Percentiles rank a stretch among this genome's conserved stretches.
These are phyloP conservation scores for Podaxis carcinomalis DNA, from an alignment of 768 basidiomycete species.

Conservation along the genomic window DNA sequence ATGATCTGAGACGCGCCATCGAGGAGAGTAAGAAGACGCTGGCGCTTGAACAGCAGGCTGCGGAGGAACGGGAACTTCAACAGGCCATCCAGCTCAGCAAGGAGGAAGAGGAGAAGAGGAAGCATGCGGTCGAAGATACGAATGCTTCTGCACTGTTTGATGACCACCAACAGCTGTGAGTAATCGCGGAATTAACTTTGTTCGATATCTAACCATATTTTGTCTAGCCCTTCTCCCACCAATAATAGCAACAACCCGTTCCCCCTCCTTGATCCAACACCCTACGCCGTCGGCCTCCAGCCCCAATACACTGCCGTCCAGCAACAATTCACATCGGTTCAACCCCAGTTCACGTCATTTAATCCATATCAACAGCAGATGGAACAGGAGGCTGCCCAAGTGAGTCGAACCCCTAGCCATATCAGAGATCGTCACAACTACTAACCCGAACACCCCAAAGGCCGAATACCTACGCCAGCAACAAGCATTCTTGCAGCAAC, in stretches of 20 bases:
- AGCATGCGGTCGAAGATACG: slow-evolving; percentile 64
- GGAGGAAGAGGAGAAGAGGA: slow-evolving; percentile 83
- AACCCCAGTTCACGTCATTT: slow-evolving; percentile 88
- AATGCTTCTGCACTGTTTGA: slow-evolving; percentile 81
- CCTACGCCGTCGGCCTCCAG: slow-evolving; percentile 53
- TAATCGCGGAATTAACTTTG: slow-evolving; percentile 14
- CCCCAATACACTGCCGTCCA: slow-evolving; percentile 54
- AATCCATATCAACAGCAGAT: slow-evolving; percentile 93
- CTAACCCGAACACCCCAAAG: slow-evolving; percentile 24
- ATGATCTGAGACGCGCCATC: slow-evolving; percentile 81
- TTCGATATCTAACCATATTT: slow-evolving; percentile 6
- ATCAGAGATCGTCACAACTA: not conserved
- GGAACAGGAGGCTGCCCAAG: slow-evolving; percentile 84
- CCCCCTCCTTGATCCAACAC: slow-evolving; percentile 58
- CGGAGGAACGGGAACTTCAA: slow-evolving; percentile 81
- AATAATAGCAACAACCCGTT: slow-evolving; percentile 49
- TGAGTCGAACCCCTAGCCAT: slow-evolving; percentile 5
- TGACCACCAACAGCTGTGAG: slow-evolving; percentile 76
- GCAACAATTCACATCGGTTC: slow-evolving; percentile 72
- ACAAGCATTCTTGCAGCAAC: slow-evolving; percentile 59
- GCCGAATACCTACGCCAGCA: slow-evolving; percentile 75
- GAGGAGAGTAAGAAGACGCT: slow-evolving; percentile 81
- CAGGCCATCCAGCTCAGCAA: slow-evolving; percentile 82
- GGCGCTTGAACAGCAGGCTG: slow-evolving; percentile 65
- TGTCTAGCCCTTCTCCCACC: slow-evolving; percentile 27